Conservation (phyloP, 352 stramenopile species). For the Pythium diclinum region DNA sequence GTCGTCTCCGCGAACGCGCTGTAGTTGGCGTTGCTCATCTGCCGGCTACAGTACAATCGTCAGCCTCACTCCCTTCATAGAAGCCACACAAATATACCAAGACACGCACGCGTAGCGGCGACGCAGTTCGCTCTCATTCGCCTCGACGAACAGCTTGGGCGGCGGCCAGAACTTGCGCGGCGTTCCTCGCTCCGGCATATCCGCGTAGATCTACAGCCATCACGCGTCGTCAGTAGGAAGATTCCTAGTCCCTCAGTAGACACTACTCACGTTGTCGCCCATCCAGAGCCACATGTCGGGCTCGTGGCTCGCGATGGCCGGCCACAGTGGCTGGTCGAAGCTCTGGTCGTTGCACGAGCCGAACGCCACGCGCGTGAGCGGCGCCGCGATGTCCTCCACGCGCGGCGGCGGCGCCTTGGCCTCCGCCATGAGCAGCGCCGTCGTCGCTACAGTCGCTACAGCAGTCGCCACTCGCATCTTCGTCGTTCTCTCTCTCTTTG, state of each 20-base stretch:
- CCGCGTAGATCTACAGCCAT: conserved; percentile 63
- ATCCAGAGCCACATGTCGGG: conserved; percentile 86
- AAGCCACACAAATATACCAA: neutral
- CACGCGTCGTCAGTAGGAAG: neutral
- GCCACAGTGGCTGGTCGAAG: conserved; percentile 78
- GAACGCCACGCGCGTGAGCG: conserved; percentile 64
- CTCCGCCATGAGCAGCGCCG: neutral
- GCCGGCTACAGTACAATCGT: conserved; percentile 36
- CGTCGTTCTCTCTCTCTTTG: neutral
- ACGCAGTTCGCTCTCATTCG: conserved; percentile 45
- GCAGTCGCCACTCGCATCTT: neutral
- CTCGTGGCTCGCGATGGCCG: conserved; percentile 48
- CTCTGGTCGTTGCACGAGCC: conserved; percentile 88
- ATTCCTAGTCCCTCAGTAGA: too few species aligned
- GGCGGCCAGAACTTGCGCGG: conserved; percentile 36
- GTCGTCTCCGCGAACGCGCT: conserved; percentile 50
- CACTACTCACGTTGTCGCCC: conserved; percentile 78
- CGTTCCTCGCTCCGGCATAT: conserved; percentile 53
- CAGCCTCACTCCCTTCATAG: conserved; percentile 2
- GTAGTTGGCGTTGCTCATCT: conserved; percentile 68
- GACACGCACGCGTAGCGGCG: conserved; percentile 54
- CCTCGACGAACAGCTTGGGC: conserved; percentile 61
- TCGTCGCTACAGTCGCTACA: neutral
- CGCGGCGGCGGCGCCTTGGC: conserved; percentile 6
- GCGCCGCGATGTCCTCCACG: conserved; percentile 38